Percentiles rank a stretch among this genome's conserved stretches.
These are phyloP conservation scores for Licmophora abbreviata DNA, from an alignment of 108 stramenopile species.

Conservation along the genomic window DNA sequence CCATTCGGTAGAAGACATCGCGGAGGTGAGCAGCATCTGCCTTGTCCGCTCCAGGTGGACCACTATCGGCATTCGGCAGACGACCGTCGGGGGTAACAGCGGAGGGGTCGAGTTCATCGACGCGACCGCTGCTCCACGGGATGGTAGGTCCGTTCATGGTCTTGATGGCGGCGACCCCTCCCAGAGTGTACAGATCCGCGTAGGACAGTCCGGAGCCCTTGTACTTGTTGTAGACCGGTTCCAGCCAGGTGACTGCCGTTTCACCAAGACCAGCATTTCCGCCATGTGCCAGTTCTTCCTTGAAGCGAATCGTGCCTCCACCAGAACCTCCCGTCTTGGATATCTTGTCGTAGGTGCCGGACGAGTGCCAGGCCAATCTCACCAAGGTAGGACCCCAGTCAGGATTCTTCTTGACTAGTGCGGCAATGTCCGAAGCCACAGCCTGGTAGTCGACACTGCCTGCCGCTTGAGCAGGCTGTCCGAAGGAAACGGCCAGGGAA, in stretches of 20 bases:
- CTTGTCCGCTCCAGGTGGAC: constrained; percentile 40
- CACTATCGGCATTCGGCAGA: constrained; percentile 78
- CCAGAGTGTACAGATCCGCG: constrained; percentile 86
- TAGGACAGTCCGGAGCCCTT: constrained; percentile 38
- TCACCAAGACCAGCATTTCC: constrained; percentile 65
- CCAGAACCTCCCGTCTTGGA: constrained; percentile 45
- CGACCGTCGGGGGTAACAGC: constrained; percentile 68
- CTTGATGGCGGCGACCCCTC: constrained; percentile 57
- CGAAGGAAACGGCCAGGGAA: too few relatives aligned
- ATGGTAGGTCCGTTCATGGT: constrained; percentile 49
- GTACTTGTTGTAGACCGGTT: constrained; percentile 63
- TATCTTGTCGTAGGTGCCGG: constrained; percentile 57
- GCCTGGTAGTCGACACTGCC: constrained; percentile 8
- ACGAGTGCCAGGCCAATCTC: constrained; percentile 70
- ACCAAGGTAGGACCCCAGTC: constrained; percentile 47
- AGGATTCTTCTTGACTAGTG: constrained; percentile 32
- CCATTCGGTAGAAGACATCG: constrained; percentile 88
- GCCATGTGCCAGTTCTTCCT: constrained; percentile 54
- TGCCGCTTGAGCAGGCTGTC: constrained; percentile 1
- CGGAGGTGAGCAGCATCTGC: constrained; percentile 62
- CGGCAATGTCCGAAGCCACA: constrained; percentile 38
- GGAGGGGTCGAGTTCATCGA: constrained; percentile 34
- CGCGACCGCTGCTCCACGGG: constrained; percentile 53
- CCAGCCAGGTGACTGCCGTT: constrained; percentile 48
- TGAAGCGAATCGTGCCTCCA: constrained; percentile 66